phyloP scores from a whole-genome alignment of 2,329 filamentous ascomycete genomes.

The Bipolaris bicolor region DNA sequence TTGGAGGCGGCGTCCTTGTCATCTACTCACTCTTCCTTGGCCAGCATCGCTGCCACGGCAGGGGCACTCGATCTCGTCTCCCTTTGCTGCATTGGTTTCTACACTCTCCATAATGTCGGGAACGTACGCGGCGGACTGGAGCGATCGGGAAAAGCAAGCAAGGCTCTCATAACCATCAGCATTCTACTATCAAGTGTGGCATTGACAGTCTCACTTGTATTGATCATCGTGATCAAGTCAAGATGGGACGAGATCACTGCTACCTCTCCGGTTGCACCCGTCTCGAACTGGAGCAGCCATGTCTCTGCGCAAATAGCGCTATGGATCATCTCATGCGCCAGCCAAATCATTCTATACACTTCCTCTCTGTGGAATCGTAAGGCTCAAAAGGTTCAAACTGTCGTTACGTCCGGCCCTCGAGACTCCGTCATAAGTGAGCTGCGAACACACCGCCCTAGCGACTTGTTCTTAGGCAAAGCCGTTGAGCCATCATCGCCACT shows the following conservation, averaged over 20 bases:
- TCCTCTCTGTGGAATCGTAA: conserved; percentile 34
- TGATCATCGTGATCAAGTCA: conserved; percentile 37
- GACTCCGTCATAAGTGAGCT: conserved; percentile 48
- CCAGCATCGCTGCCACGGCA: conserved; percentile 39
- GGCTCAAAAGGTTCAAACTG: conserved; percentile 24
- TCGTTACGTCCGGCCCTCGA: conserved; percentile 35
- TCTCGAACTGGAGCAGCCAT: conserved; percentile 29
- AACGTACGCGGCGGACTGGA: conserved; percentile 33
- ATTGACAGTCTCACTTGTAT: conserved; percentile 34
- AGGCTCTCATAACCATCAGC: conserved; percentile 29
- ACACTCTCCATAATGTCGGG: conserved; percentile 39
- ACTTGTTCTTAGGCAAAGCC: conserved; percentile 35
- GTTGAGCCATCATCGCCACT: conserved; percentile 35
- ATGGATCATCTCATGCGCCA: conserved; percentile 41
- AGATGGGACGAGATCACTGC: conserved; percentile 27
- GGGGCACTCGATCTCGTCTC: conserved; percentile 41
- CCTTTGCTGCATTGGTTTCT: conserved; percentile 38
- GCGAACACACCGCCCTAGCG: conserved; percentile 31
- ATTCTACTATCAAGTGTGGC: conserved; percentile 33
- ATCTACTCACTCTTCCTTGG: conserved; percentile 29
- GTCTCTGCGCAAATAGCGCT: conserved; percentile 47
- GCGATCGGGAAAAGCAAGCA: conserved; percentile 25
- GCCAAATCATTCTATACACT: conserved; percentile 40
- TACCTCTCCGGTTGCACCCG: conserved; percentile 18
- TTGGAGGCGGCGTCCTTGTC: conserved; percentile 46